Evolutionary conservation across 1,284 basidiomycete genomes (phyloP).

Genomic region (Pascua sp.): DNA sequence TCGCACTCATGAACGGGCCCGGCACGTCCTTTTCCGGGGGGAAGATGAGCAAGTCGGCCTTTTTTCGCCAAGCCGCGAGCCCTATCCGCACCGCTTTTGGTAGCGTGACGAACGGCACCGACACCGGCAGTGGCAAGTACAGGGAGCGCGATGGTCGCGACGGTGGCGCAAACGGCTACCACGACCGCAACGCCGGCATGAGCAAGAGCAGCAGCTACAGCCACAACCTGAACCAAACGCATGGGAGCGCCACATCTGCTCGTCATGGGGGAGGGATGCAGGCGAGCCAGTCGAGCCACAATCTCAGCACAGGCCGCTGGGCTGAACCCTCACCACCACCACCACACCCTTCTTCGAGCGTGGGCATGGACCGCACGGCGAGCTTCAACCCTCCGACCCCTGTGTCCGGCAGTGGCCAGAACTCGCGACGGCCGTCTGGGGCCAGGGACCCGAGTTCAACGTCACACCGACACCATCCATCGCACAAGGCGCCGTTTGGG

Average conservation of each 20-base stretch:
- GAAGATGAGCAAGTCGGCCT: conserved; percentile 38
- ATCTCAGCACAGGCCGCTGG: neutral
- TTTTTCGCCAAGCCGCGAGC: conserved; percentile 25
- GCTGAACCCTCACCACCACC: neutral
- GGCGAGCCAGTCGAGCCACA: neutral
- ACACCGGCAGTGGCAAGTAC: too few relatives aligned
- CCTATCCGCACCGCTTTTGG: too few relatives aligned
- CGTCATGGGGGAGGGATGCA: conserved; percentile 2
- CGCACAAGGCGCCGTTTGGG: too few relatives aligned
- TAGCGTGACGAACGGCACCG: too few relatives aligned
- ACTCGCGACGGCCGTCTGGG: too few relatives aligned
- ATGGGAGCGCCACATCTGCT: neutral
- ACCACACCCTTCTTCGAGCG: neutral
- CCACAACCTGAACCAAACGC: neutral
- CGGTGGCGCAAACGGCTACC: too few relatives aligned
- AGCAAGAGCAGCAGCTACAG: neutral
- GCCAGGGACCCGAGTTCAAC: too few relatives aligned
- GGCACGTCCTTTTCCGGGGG: conserved; percentile 7
- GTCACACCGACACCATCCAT: too few relatives aligned
- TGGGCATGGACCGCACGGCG: neutral
- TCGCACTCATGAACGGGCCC: conserved; percentile 17
- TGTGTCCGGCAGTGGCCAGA: too few relatives aligned
- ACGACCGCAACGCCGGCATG: too few relatives aligned
- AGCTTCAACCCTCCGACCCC: neutral
- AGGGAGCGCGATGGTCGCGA: too few relatives aligned